Percentiles rank a stretch among this genome's conserved stretches.
Conservation (phyloP, 345 rosid genomes). For the Lenwebbia sp. region DNA sequence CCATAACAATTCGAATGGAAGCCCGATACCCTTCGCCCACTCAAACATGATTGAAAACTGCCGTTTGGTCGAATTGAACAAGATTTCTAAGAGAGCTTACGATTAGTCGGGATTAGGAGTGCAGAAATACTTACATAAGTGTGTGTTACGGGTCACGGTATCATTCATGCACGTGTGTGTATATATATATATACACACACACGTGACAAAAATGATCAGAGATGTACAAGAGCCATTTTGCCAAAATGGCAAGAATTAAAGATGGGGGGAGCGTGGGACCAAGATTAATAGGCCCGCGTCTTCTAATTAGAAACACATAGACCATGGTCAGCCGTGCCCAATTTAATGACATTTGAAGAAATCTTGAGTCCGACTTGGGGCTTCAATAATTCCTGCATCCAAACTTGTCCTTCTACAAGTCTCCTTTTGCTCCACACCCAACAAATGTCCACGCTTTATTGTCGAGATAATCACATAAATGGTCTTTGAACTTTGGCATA, state of each 20-base stretch:
- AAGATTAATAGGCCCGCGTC: neutral
- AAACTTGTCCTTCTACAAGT: no score
- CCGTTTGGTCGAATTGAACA: no score
- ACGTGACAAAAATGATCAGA: neutral
- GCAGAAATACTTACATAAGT: no score
- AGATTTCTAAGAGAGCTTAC: neutral
- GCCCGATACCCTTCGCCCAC: neutral
- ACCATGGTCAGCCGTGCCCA: neutral
- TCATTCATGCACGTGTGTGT: neutral
- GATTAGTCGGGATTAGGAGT: neutral
- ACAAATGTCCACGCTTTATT: neutral
- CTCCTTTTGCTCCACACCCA: neutral
- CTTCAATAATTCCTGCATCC: neutral
- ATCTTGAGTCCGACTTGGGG: neutral
- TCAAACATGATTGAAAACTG: no score
- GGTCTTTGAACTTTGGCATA: no score
- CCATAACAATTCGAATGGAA: neutral
- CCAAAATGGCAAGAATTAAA: neutral
- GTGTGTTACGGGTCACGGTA: neutral
- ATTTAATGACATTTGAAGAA: neutral
- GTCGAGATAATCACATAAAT: no score
- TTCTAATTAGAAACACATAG: neutral
- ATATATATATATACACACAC: neutral
- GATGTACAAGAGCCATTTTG: neutral
- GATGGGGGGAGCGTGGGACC: neutral